Evolutionary conservation across 352 stramenopile genomes (phyloP), one percentile per base, ranked within the genome.

Genomic region (Pythium myriotylum): DNA sequence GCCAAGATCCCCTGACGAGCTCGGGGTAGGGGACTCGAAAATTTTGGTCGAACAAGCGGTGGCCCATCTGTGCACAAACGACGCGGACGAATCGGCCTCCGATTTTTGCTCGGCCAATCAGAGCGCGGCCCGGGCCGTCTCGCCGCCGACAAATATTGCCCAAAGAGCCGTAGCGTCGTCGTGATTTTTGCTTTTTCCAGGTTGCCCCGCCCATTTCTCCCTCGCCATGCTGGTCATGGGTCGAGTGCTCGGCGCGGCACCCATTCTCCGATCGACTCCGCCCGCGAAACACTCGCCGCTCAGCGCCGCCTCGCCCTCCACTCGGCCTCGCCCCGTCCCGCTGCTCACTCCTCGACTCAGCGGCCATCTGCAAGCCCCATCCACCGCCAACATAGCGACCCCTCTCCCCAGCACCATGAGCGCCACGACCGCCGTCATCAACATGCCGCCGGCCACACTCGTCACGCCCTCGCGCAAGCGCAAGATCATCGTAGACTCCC

Each of bases 401-500:
- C 26, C 40, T 17, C 12, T 32, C 27, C 22, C 39, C 42, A 7
- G 52, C 46, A 62, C 37, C 4, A 62, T 68, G 53, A 39, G 23
- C 20, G 29, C 54, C 27, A 37, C 39, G 27, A 32, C 61, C 13
- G 59, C 54, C 20, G 40, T 60, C 19, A 10, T 52, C 14, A 59
- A 35, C 51, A 49, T 63, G 19, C 29, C 35, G 41, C 37, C 39
- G 3, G 8, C 54, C 10, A 17, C 61, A 1, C 16, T 37, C 10
- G 19, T 40, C 17, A 53, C 51, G 23, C 54, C 41, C 0, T 67
- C 56, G 33, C 63, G 63, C 33, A 71, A 70, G 62, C 62, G 62
- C 54, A 70, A 70, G 62, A 64, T 70, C 67, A 63, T 64, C 43
- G 43, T 54, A 37, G 27, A 52, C 49, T 23, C 60, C 61, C 35